Evolutionary conservation across 768 basidiomycete species (phyloP).

Genomic region (Amyloporia xantha): DNA sequence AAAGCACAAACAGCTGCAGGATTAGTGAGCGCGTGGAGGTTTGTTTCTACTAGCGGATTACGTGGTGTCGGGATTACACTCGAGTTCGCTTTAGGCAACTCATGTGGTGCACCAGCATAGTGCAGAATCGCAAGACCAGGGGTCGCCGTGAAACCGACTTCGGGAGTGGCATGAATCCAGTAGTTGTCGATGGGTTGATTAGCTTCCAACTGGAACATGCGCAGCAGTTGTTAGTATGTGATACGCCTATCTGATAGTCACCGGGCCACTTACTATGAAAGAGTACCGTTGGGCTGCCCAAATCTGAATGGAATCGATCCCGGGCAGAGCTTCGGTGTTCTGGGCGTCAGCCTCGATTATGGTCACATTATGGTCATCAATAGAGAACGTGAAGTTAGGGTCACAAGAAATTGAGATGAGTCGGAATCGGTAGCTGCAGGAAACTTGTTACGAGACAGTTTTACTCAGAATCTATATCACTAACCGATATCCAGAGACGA

Average conservation of each 20-base stretch:
- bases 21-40: constrained; percentile 29
- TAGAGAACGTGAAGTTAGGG: constrained; percentile 36
- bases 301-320: constrained; percentile 36
- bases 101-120: constrained; percentile 36
- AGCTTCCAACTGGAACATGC: constrained; percentile 20
- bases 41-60: constrained; percentile 32
- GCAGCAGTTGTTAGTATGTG: constrained; percentile 5
- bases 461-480: not conserved
- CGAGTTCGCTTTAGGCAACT: constrained; percentile 34
- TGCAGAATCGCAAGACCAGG: constrained; percentile 37
- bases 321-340: constrained; percentile 29
- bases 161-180: constrained; percentile 45
- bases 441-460: not conserved
- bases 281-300: constrained; percentile 32
- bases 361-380: constrained; percentile 38
- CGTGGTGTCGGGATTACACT: constrained; percentile 7
- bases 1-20: constrained; percentile 11
- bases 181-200: constrained; percentile 44
- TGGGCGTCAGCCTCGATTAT: constrained; percentile 43
- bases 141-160: constrained; percentile 34
- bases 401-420: constrained; percentile 16
- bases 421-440: constrained; percentile 7
- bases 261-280: constrained; percentile 21
- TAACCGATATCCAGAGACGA: constrained; percentile 16
- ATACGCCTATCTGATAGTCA: not conserved